Evolutionary conservation across 2,329 filamentous ascomycete genomes (phyloP), one percentile per base, ranked within the genome.

Genomic region (Mariannaea sp.): DNA sequence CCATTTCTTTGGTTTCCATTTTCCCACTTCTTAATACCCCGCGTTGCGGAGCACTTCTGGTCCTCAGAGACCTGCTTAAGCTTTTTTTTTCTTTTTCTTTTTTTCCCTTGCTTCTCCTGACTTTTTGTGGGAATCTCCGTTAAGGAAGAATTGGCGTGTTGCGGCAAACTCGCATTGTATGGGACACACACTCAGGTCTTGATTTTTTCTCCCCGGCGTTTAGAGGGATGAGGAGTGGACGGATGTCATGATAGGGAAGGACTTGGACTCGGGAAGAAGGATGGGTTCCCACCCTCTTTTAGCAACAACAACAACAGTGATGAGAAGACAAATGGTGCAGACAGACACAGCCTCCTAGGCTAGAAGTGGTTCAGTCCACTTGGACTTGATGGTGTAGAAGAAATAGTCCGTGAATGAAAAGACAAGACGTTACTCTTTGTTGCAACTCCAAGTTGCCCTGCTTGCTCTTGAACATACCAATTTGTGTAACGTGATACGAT

Each of bases 131-230:
- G 48, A 44, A 24, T 24, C 22, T 24, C 22, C 8, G 48, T 56
- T 54, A n/a, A n/a, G n/a, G 60, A 60, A 57, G 59, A 65, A 61
- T 53, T 48, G 65, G 63, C 54, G 65, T 47, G 52, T 56, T 47
- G 38, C 53, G 61, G 47, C 48, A 20, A 54, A 57, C 55, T 49
- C 55, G 33, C 33, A 35, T 36, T 59, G 56, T 59, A 54, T 29
- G 49, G 45, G 44, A 40, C 46, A 30, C 24, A 22, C 20, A 38
- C 26, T 24, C 22, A 38, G 49, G 47, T 41, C 17, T 55, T 24
- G 24, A 43, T 47, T 47, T 50, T 14, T n/a, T n/a, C n/a, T n/a
- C n/a, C n/a, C n/a, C 36, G 59, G 59, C 57, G 59, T 60, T 61
- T 40, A 40, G 7, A 53, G 29, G 57, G 48, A 38, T 22, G 19